These are phyloP conservation scores for Articulospora tetracladia DNA, from an alignment of 495 filamentous ascomycete genomes.

Conservation along the genomic window DNA sequence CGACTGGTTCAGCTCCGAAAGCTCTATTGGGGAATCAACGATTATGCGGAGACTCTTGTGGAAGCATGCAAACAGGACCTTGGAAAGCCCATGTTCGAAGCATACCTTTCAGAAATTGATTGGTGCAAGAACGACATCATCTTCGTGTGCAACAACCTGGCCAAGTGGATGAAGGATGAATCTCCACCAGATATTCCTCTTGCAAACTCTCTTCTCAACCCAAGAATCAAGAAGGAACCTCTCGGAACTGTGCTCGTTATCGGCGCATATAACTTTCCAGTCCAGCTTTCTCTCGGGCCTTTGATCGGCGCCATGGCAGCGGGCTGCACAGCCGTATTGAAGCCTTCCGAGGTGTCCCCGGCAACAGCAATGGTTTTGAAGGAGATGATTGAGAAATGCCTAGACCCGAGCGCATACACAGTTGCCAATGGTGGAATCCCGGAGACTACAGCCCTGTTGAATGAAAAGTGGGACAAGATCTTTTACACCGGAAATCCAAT, in stretches of 20 bases:
- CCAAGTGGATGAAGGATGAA: conserved; percentile 81
- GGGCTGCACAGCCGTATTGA: conserved; percentile 84
- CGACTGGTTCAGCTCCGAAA: conserved; percentile 81
- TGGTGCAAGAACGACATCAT: conserved; percentile 78
- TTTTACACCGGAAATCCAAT: conserved; percentile 82
- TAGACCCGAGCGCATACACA: conserved; percentile 74
- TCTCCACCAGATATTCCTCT: conserved; percentile 62
- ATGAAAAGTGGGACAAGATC: conserved; percentile 95
- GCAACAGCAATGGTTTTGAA: conserved; percentile 73
- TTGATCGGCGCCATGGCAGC: conserved; percentile 87
- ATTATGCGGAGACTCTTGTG: conserved; percentile 64
- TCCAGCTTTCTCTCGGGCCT: conserved; percentile 74
- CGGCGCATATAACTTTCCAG: conserved; percentile 89
- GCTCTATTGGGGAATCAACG: conserved; percentile 87
- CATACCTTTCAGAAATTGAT: conserved; percentile 62
- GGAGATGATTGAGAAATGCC: conserved; percentile 63
- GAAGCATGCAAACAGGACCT: conserved; percentile 74
- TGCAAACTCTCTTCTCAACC: conserved; percentile 60
- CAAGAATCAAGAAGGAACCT: conserved; percentile 84
- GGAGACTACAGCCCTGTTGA: conserved; percentile 76
- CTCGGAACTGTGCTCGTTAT: conserved; percentile 81
- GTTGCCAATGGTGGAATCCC: conserved; percentile 77
- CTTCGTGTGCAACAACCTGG: conserved; percentile 68
- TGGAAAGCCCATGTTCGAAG: conserved; percentile 67
- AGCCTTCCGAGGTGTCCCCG: conserved; percentile 82